phyloP scores from a whole-genome alignment of 1,139 yeast genomes.

The Nadsonia commutata region DNA sequence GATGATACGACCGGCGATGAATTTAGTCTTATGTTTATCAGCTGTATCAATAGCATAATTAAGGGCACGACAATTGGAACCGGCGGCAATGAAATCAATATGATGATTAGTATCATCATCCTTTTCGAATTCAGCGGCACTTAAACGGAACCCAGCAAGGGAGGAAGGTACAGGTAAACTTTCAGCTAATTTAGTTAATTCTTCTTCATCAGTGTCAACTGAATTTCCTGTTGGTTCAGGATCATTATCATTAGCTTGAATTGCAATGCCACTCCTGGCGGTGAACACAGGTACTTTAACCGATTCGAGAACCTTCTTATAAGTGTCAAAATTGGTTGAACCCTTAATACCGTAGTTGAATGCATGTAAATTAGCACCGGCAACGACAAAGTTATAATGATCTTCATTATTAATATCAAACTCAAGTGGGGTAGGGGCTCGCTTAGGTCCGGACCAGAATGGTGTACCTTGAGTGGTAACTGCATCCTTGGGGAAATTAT shows the following conservation, averaged over 20 bases:
- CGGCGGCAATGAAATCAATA: slow-evolving; percentile 92
- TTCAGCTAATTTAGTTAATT: slow-evolving; percentile 39
- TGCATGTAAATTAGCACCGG: slow-evolving; percentile 86
- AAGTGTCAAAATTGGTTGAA: slow-evolving; percentile 29
- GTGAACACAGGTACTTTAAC: slow-evolving; percentile 49
- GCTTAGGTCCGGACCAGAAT: slow-evolving; percentile 96
- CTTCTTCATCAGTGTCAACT: slow-evolving; percentile 41
- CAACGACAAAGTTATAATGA: slow-evolving; percentile 71
- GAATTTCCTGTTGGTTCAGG: slow-evolving; percentile 63
- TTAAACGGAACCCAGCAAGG: slow-evolving; percentile 74
- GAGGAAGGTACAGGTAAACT: slow-evolving; percentile 80
- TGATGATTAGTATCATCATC: slow-evolving; percentile 96
- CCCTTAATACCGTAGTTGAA: slow-evolving; percentile 68
- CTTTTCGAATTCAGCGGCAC: slow-evolving; percentile 87
- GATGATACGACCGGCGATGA: slow-evolving; percentile 77
- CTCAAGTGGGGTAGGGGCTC: slow-evolving; percentile 76
- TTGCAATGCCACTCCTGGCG: slow-evolving; percentile 64
- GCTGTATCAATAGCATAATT: slow-evolving; percentile 57
- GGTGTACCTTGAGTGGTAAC: slow-evolving; percentile 82
- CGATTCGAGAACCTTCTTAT: slow-evolving; percentile 34
- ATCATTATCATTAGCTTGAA: slow-evolving; percentile 80
- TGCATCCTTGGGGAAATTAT: slow-evolving; percentile 90
- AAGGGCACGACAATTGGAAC: slow-evolving; percentile 88
- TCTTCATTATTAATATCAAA: slow-evolving; percentile 65
- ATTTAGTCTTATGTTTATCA: slow-evolving; percentile 59